Conservation (phyloP, 163 green algal genomes). For the Trebouxiophyceae sp. region DNA sequence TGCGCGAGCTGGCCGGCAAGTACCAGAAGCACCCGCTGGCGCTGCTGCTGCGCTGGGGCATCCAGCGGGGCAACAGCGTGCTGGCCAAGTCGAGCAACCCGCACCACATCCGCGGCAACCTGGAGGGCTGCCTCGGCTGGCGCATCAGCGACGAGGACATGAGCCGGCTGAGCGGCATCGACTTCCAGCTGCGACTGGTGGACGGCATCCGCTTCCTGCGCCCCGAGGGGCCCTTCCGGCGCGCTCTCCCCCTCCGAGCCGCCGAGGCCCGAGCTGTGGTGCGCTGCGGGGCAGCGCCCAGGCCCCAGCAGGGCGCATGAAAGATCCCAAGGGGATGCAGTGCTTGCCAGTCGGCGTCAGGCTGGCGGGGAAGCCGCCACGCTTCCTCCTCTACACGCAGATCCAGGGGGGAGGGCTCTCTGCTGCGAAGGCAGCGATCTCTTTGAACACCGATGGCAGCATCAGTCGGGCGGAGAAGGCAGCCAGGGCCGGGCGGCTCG, state of each 20-base stretch:
- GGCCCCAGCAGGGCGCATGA: no score
- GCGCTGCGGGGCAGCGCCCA: no score
- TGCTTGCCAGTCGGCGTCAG: no score
- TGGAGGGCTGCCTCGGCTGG: conserved; percentile 30
- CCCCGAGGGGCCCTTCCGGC: conserved; percentile 10
- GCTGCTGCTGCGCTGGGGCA: conserved; percentile 59
- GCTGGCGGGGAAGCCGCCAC: no score
- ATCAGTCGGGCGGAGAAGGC: no score
- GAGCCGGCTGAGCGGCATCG: conserved; percentile 6
- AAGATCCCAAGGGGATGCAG: no score
- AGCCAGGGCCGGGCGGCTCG: no score
- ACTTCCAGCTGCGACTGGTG: conserved; percentile 47
- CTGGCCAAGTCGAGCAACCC: conserved; percentile 63
- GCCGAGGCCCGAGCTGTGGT: no score
- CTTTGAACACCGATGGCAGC: no score
- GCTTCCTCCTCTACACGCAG: no score
- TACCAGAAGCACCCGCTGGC: conserved; percentile 37
- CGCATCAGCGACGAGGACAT: conserved; percentile 15
- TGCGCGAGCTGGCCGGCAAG: conserved; percentile 33
- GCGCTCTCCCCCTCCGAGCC: background rate
- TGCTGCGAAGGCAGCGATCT: no score
- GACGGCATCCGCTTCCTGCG: conserved; percentile 20
- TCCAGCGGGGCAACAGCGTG: conserved; percentile 64
- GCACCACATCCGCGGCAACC: conserved; percentile 52
- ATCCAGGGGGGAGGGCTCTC: no score